Conservation (phyloP, 352 stramenopile species). For the Globisporangium okanoganense region DNA sequence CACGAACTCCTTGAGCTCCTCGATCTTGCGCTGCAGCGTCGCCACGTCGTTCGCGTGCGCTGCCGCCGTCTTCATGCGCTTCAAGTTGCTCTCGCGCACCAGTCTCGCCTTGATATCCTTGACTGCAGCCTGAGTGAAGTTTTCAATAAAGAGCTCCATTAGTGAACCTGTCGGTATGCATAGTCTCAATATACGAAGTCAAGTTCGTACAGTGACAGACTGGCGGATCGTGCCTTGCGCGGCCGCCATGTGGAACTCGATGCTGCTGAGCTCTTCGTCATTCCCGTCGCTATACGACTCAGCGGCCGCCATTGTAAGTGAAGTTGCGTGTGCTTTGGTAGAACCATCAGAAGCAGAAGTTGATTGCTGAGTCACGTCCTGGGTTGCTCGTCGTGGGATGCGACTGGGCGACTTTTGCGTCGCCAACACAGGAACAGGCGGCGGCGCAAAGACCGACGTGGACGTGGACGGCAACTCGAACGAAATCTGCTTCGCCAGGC, state of each 20-base stretch:
- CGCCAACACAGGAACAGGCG: neutral
- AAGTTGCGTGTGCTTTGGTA: neutral
- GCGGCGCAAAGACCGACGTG: conserved; percentile 17
- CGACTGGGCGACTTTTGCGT: neutral
- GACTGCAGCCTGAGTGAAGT: conserved; percentile 20
- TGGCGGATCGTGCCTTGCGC: conserved; percentile 34
- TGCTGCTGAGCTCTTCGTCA: conserved; percentile 16
- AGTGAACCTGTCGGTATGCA: neutral
- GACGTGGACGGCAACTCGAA: conserved; percentile 26
- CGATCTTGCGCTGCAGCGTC: conserved; percentile 41
- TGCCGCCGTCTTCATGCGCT: conserved; percentile 45
- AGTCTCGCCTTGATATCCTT: conserved; percentile 21
- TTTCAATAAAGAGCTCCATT: neutral
- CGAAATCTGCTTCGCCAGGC: conserved; percentile 2
- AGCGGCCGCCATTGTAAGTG: neutral
- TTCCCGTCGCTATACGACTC: neutral
- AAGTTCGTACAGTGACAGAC: conserved; percentile 26
- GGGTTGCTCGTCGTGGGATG: conserved; percentile 1
- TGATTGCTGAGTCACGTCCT: neutral
- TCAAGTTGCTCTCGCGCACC: conserved; percentile 22
- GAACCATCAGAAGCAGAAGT: neutral
- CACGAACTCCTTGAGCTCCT: conserved; percentile 31
- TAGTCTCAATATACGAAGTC: neutral
- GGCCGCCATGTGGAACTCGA: conserved; percentile 28
- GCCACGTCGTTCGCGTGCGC: conserved; percentile 39